phyloP scores from a whole-genome alignment of 2,329 filamentous ascomycete genomes.

The Fusarium vanettenii region DNA sequence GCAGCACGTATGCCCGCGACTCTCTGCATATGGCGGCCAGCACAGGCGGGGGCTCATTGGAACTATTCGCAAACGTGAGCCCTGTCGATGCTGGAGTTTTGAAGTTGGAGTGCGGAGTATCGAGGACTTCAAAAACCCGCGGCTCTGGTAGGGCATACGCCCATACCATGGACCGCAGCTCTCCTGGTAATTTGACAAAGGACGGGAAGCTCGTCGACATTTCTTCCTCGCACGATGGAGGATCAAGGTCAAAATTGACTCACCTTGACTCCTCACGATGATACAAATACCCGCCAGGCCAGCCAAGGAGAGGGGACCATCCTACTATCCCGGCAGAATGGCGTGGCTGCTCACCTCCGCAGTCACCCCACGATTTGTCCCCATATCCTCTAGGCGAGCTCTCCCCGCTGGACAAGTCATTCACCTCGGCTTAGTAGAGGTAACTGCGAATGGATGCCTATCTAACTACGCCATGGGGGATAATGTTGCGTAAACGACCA shows the following conservation, averaged over 20 bases:
- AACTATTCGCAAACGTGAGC: slow-evolving; percentile 34
- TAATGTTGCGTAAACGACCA: slow-evolving; percentile 11
- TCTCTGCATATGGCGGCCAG: slow-evolving; percentile 26
- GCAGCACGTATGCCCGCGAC: slow-evolving; percentile 25
- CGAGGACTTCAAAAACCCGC: slow-evolving; percentile 36
- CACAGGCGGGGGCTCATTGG: slow-evolving; percentile 22
- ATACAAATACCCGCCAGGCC: slow-evolving; percentile 10
- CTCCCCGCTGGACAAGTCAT: slow-evolving; percentile 19
- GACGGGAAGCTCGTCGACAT: slow-evolving; percentile 20
- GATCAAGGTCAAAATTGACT: neutral
- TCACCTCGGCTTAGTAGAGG: slow-evolving; percentile 15
- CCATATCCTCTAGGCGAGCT: slow-evolving; percentile 3
- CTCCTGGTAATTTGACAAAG: slow-evolving; percentile 27
- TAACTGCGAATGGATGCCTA: neutral
- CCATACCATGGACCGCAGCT: slow-evolving; percentile 37
- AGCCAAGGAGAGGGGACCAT: neutral
- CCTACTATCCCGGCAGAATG: slow-evolving; percentile 9
- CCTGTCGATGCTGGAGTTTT: slow-evolving; percentile 29
- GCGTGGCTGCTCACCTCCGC: slow-evolving; percentile 13
- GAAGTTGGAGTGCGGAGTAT: slow-evolving; percentile 31
- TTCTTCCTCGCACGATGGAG: neutral
- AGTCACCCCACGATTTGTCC: slow-evolving; percentile 35
- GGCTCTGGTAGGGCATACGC: slow-evolving; percentile 29
- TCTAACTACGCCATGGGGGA: neutral
- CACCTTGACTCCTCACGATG: neutral